These are phyloP conservation scores for Trichoderma aggressivum DNA, from an alignment of 2,329 filamentous ascomycete genomes.

Conservation along the genomic window DNA sequence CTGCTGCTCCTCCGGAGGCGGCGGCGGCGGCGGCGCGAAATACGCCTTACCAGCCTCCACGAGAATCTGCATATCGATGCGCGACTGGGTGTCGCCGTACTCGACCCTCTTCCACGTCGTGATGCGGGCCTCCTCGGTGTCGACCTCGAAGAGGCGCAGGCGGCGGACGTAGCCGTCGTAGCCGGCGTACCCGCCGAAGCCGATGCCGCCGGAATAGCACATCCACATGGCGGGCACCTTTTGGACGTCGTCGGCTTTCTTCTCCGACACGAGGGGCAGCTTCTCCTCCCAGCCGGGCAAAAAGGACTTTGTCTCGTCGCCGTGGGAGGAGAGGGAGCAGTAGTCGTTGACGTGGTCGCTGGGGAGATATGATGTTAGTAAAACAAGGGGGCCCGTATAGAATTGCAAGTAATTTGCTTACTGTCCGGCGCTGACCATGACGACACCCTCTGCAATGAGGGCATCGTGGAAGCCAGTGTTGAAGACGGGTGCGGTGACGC, in stretches of 20 bases:
- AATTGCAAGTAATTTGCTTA: slow-evolving; percentile 43
- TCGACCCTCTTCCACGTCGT: slow-evolving; percentile 91
- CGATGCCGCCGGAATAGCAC: slow-evolving; percentile 91
- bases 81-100: slow-evolving; percentile 51
- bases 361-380: not conserved
- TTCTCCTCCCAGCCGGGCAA: slow-evolving; percentile 20
- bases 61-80: slow-evolving; percentile 62
- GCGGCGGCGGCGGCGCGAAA: not conserved
- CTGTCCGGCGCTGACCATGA: slow-evolving; percentile 90
- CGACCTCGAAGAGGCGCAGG: slow-evolving; percentile 85
- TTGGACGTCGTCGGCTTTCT: slow-evolving; percentile 32
- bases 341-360: slow-evolving; percentile 97
- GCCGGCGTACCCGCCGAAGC: slow-evolving; percentile 92
- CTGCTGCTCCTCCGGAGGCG: not conserved
- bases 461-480: slow-evolving; percentile 94
- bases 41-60: slow-evolving; percentile 54
- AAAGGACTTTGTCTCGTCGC: slow-evolving; percentile 27
- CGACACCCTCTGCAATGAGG: slow-evolving; percentile 77
- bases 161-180: slow-evolving; percentile 83
- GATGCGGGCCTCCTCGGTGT: slow-evolving; percentile 85
- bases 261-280: slow-evolving; percentile 27
- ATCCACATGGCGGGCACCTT: slow-evolving; percentile 79
- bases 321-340: slow-evolving; percentile 64
- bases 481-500: slow-evolving; percentile 80
- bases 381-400: not conserved